A percentile compares a stretch with the other conserved stretches of the same genome.
phyloP scores from a whole-genome alignment of 768 basidiomycete genomes.

The Inosperma sp. region DNA sequence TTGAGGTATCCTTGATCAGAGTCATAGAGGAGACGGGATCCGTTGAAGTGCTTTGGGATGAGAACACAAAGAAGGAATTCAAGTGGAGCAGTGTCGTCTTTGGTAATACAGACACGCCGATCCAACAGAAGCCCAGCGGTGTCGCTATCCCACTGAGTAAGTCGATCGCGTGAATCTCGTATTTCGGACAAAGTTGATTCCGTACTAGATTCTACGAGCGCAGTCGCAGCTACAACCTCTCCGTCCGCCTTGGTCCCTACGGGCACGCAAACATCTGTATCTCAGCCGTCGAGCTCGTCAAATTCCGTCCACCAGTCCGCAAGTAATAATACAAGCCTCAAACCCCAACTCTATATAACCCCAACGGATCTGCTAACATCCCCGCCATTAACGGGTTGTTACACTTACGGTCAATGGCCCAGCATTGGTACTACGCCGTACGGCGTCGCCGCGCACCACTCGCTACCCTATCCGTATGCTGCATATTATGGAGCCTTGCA shows the following conservation, averaged over 20 bases:
- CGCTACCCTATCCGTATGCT: neutral
- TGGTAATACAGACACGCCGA: constrained; percentile 64
- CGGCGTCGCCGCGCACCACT: neutral
- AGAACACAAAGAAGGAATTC: constrained; percentile 67
- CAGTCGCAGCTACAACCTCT: constrained; percentile 29
- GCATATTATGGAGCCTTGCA: neutral
- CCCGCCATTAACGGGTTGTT: constrained; percentile 3
- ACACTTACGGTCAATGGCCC: constrained; percentile 9
- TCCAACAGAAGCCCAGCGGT: constrained; percentile 69
- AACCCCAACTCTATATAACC: neutral
- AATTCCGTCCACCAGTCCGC: constrained; percentile 1
- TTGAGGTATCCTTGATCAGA: constrained; percentile 75
- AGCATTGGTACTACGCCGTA: neutral
- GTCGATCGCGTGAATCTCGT: constrained; percentile 19
- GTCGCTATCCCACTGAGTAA: constrained; percentile 45
- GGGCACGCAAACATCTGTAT: constrained; percentile 12
- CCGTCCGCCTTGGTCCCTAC: constrained; percentile 29
- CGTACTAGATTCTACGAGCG: constrained; percentile 18
- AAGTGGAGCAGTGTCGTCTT: constrained; percentile 81
- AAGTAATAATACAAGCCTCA: neutral
- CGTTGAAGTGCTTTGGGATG: constrained; percentile 81
- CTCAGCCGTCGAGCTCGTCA: neutral
- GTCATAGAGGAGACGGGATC: constrained; percentile 65
- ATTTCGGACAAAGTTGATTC: constrained; percentile 3
- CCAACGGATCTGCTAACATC: constrained; percentile 3